phyloP scores from a whole-genome alignment of 768 basidiomycete species.

The Crucibulum laeve region DNA sequence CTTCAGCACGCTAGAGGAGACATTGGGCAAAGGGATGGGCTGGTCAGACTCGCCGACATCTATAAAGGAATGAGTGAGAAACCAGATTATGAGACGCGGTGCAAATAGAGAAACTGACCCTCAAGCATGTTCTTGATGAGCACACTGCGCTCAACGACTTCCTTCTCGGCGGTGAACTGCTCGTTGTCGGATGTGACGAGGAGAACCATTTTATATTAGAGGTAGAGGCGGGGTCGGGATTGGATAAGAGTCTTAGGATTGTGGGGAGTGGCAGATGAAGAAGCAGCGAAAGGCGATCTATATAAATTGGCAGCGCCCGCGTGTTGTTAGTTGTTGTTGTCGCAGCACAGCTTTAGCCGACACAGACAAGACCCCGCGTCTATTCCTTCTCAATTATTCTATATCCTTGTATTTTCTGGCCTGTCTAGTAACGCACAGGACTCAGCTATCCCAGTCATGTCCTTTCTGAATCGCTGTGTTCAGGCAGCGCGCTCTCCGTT shows the following conservation, averaged over 20 bases:
- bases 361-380: too few species aligned
- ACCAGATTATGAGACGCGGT: conserved; percentile 5
- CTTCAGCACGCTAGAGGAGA: conserved; percentile 87
- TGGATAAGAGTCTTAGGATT: conserved; percentile 14
- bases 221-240: conserved; percentile 9
- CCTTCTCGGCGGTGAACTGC: conserved; percentile 88
- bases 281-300: conserved; percentile 3
- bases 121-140: conserved; percentile 99
- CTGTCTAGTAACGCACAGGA: too few species aligned
- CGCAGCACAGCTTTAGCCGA: too few species aligned
- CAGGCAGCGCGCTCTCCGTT: conserved; percentile 42
- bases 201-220: conserved; percentile 58
- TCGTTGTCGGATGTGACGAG: conserved; percentile 96
- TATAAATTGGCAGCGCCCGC: too few species aligned
- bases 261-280: conserved; percentile 11
- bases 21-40: conserved; percentile 92
- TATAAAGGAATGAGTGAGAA: conserved; percentile 26
- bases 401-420: too few species aligned
- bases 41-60: conserved; percentile 95
- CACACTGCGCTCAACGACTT: conserved; percentile 91
- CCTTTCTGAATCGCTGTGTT: conserved; percentile 44
- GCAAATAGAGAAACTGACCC: conserved; percentile 44
- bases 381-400: too few species aligned
- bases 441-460: conserved; percentile 31
- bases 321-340: conserved; percentile 13